Evolutionary conservation across 441 rosid genomes (phyloP).

Genomic region (Croton laevigatus): DNA sequence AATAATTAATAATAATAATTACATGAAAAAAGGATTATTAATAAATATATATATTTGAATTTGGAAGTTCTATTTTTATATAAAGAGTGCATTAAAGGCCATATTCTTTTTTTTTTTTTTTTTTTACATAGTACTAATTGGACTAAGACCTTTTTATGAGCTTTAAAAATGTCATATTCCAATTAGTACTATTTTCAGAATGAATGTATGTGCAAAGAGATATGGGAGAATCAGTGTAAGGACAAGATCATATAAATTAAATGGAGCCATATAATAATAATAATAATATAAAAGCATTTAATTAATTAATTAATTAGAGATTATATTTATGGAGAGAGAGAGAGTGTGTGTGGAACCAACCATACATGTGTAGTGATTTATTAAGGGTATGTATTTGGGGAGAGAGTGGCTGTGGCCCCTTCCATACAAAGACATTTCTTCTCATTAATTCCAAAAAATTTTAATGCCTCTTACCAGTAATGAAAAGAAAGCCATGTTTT

Average conservation of each 20-base stretch:
- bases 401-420: not conserved
- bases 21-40: too few species aligned
- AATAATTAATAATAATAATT: not conserved
- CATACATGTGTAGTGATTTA: slow-evolving; percentile 32
- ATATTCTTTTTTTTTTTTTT: too few species aligned
- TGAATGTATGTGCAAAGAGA: not conserved
- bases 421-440: not conserved
- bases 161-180: not conserved
- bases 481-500: slow-evolving; percentile 9
- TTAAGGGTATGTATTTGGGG: not conserved
- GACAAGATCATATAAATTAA: slow-evolving; percentile 5
- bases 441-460: slow-evolving; percentile 3
- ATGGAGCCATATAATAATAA: not conserved
- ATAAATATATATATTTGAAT: not conserved
- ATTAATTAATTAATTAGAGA: not conserved
- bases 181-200: not conserved
- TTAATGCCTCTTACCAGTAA: slow-evolving; percentile 6
- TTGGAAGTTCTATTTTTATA: not conserved
- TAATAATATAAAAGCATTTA: not conserved
- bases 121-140: too few species aligned
- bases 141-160: too few species aligned
- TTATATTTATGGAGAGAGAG: too few species aligned
- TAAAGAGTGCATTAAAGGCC: not conserved
- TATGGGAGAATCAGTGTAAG: not conserved
- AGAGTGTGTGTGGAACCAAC: slow-evolving; percentile 6